Evolutionary conservation across 257 asterid genomes (phyloP), one percentile per base, ranked within the genome.

Genomic region (Anisodus tanguticus): DNA sequence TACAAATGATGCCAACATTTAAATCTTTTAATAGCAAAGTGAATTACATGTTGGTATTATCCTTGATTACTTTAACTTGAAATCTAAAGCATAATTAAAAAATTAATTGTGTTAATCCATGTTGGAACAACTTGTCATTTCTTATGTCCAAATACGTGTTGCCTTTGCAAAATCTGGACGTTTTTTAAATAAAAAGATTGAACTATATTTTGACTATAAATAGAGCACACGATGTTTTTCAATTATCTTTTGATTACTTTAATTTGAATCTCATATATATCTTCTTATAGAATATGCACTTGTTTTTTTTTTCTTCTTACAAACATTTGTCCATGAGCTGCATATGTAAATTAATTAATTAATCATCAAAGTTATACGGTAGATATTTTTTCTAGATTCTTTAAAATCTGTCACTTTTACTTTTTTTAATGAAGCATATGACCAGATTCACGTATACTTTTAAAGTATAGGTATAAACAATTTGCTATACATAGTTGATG

Each of bases 351-450:
- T 72, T 5, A 71, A n/a, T 71, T 67, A 66, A 64, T 10, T 39
- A 47, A 47, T 47, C 12, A 11, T 47, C 19, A 72, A 3, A 74
- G 4, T 47, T 74, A 12, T 22, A 5, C 3, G 4, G 3, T 72
- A 22, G 80, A 19, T 72, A 66, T 66, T 11, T 72, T 19, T 19
- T 71, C 2, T 17, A 74, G 58, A 74, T 74, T 83, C 43, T 83
- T 54, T 82, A 43, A 4, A 12, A 15, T 4, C 15, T 51, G 58
- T 80, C 85, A 70, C 60, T 51, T 51, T 60, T 80, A 80, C 43
- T 54, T 80, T 83, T 86, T 53, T 4, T 16, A n/a, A 70, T 11
- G 1, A 7, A 53, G 3, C 17, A 9, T 31, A 16, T 59, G 37
- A 57, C 37, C 70, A 11, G 49, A 16, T 45, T 71, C 13, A 9